A percentile compares a stretch with the other conserved stretches of the same genome.
Conservation (phyloP, 208 protist genomes). For the Porcisia hertigi region DNA sequence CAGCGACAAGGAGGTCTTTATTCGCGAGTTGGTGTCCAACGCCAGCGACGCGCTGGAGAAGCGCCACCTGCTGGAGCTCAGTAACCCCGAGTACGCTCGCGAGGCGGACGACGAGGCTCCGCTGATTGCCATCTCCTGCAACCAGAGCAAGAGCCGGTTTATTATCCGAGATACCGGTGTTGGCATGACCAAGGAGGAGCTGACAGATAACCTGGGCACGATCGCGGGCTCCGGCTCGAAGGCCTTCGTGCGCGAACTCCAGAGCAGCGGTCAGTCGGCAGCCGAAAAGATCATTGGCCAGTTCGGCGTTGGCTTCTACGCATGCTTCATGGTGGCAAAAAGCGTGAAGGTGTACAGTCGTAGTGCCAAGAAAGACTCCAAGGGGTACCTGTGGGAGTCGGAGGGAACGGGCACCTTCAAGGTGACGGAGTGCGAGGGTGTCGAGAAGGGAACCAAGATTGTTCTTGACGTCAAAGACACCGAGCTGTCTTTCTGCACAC, state of each 20-base stretch:
- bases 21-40: constrained; percentile 98
- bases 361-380: constrained; percentile 79
- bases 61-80: constrained; percentile 86
- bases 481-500: constrained; percentile 93
- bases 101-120: constrained; percentile 82
- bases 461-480: constrained; percentile 96
- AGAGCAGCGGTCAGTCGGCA: constrained; percentile 65
- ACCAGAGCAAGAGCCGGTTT: constrained; percentile 93
- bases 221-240: constrained; percentile 93
- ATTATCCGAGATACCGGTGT: constrained; percentile 95
- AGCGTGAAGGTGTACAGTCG: constrained; percentile 93
- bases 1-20: constrained; percentile 98
- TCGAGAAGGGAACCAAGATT: constrained; percentile 97
- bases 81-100: constrained; percentile 82
- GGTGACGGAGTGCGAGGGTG: constrained; percentile 94
- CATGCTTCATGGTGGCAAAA: constrained; percentile 97
- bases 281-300: constrained; percentile 95
- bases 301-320: constrained; percentile 98
- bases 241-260: constrained; percentile 87
- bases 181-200: constrained; percentile 97
- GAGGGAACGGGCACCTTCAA: constrained; percentile 93
- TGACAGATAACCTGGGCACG: constrained; percentile 95
- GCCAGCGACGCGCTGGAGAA: constrained; percentile 98
- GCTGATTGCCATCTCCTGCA: constrained; percentile 81
- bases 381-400: constrained; percentile 95